Evolutionary conservation across 2,329 filamentous ascomycete species (phyloP).

Genomic region (Paracoccidioides brasiliensis): DNA sequence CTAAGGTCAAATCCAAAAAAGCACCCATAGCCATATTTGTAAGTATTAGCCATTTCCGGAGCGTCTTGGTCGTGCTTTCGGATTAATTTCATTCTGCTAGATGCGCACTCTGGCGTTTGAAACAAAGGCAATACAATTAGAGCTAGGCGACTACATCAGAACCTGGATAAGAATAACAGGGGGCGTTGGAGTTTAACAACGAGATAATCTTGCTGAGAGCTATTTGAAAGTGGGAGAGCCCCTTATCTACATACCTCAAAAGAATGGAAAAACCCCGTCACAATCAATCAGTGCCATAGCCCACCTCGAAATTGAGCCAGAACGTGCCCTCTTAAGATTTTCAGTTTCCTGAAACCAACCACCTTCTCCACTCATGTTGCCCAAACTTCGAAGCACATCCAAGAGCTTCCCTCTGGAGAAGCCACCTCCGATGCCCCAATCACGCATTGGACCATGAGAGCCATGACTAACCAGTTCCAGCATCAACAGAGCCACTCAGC

Average conservation of each 20-base stretch:
- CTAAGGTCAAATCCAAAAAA: not conserved
- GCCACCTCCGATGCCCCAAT: not conserved
- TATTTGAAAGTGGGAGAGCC: not conserved
- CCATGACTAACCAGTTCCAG: not conserved
- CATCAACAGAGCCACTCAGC: too few relatives aligned
- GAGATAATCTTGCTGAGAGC: not conserved
- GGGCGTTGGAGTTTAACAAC: not conserved
- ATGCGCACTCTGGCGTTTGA: not conserved
- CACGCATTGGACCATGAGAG: not conserved
- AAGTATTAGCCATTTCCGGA: not conserved
- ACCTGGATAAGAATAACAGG: not conserved
- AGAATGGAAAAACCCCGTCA: not conserved
- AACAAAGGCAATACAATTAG: not conserved
- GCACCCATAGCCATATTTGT: not conserved
- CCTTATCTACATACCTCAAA: not conserved
- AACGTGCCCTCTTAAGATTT: not conserved
- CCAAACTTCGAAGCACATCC: not conserved
- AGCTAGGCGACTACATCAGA: not conserved
- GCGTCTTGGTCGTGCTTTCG: too few relatives aligned
- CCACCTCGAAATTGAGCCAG: not conserved
- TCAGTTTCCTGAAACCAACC: not conserved
- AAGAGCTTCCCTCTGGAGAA: not conserved
- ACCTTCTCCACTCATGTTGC: not conserved
- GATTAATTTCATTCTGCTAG: not conserved
- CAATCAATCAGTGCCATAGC: not conserved